Base-by-base conservation (phyloP, 2,329 filamentous ascomycete species). In the Taxawa tesnikishii region DNA sequence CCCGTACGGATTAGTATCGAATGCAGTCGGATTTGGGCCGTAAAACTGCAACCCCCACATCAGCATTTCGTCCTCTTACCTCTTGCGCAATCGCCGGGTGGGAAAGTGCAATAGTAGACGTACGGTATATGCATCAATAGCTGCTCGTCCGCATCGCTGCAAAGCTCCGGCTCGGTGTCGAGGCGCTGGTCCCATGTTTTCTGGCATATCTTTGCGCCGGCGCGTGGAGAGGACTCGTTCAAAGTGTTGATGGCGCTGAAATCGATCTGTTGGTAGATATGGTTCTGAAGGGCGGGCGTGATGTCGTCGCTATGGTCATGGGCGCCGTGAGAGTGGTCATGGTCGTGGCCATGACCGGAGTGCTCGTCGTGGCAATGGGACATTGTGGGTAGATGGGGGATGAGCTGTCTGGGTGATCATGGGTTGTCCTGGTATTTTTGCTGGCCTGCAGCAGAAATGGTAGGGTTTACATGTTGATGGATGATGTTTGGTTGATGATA, bases 281-380 rank as follows among this genome's bases (percentile, higher is more conserved):
- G 84, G 47, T 78, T 79, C 58, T 96, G 88, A 11, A 94, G 67
- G 2, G 87, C 88, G 1, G 90, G 90, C 2, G 83, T 87, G 47
- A 94, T 74, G 63, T 96, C 88, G 62, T 96, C 83, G 28, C 73
- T 79, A 60, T 94, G 88, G 56, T 94, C 85, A 55, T 94, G 85
- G 40, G 68, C 64, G 46, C 67, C 60, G 45, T 75, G 64, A 36
- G 64, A 66, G 43, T 73, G 68, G 43, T 63, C 62, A 40, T 68
- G 62, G 35, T 56, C 64, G 45, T 68, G 62, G 16, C 51, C 51
- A 38, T 56, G 49, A 27, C 58, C 56, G 30, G 53, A 38, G 34
- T 54, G 50, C 37, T 65, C 60, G 40, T 65, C 60, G 40, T 73
- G 67, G 39, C 61, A 63, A 39, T 65, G 60, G 18, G 53, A 50